Conservation (phyloP, 1,284 basidiomycete species). For the Singerocomus rubriflavus region DNA sequence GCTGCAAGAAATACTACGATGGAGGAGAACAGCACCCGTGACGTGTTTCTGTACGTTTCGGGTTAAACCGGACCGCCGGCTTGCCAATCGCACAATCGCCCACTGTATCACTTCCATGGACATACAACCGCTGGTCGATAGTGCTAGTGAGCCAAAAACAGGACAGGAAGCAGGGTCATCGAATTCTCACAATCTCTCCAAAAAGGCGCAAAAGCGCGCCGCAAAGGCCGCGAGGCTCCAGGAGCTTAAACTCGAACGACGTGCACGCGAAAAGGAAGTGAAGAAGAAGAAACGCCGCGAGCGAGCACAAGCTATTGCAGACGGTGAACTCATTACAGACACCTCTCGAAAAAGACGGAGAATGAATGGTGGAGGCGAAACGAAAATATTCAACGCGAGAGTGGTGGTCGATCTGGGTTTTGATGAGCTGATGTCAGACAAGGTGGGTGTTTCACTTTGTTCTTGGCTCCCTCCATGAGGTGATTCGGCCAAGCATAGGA, state of each 20-base stretch:
- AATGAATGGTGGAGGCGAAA: constrained; percentile 27
- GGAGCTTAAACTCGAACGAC: constrained; percentile 70
- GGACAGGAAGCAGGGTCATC: constrained; percentile 11
- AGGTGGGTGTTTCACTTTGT: constrained; percentile 53
- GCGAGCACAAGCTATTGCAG: constrained; percentile 53
- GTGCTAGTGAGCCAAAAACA: constrained; percentile 10
- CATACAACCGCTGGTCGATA: constrained; percentile 5
- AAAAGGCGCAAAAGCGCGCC: constrained; percentile 78
- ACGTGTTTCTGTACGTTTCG: constrained; percentile 11
- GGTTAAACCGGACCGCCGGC: constrained; percentile 23
- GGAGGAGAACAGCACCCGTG: background rate
- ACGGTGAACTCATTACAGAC: constrained; percentile 51
- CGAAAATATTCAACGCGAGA: constrained; percentile 63
- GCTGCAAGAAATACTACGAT: constrained; percentile 2
- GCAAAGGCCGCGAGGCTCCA: constrained; percentile 65
- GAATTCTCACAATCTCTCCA: constrained; percentile 52
- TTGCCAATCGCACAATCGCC: constrained; percentile 1
- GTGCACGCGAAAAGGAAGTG: constrained; percentile 70
- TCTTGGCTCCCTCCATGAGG: constrained; percentile 16
- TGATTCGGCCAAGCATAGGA: constrained; percentile 54
- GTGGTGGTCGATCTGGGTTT: constrained; percentile 92
- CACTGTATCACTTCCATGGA: constrained; percentile 19
- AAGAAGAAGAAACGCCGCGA: constrained; percentile 64
- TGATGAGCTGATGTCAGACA: constrained; percentile 92
- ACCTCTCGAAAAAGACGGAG: constrained; percentile 43